Base-by-base conservation (phyloP, 1,284 basidiomycete species). In the Ustilago bromivora region DNA sequence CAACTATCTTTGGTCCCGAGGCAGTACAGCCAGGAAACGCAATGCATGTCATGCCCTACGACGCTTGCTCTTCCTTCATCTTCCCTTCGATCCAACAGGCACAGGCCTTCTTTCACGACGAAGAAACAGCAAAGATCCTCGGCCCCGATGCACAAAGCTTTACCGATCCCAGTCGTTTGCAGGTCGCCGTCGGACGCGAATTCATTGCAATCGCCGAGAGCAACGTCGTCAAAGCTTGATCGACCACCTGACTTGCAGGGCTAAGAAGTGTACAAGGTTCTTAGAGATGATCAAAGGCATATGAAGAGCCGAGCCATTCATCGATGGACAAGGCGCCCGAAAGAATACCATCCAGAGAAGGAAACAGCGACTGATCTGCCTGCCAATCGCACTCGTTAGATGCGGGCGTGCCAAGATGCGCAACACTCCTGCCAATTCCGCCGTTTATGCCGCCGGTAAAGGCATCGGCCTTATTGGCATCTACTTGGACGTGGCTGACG, bases 231-330 rank as follows among this genome's bases (percentile, higher is more conserved):
- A 41, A 19, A 8, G 43, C 19, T 11, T 19, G 7, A 19, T 19
- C 4, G 1, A 4, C 11, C 43, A 4, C n/a, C 43, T 46, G 19
- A 19, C 19, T 19, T 17, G 36, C 54, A 23, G 2, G 7, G 35
- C 28, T 12, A 41, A n/a, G 15, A 46, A 11, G 2, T 8, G 8
- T n/a, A 13, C 31, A 34, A 34, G 36, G 40, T n/a, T 31, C 7
- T 68, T 34, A 76, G 6, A 76, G 49, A 54, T 76, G 73, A 35
- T 71, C 68, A 46, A 76, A 76, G 0, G 73, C 68, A 54, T 71
- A 76, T 32, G 61, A 71, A 19, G 73, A 71, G 34, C 73, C 73
- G n/a, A 76, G 61, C 73, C 68, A 76, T 51, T 76, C 68, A n/a
- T 76, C 68, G 35, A 76, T 71, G 49, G 73, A 76, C 19, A 71